Percentiles rank a stretch among this genome's conserved stretches.
Evolutionary conservation across 2,329 filamentous ascomycete species (phyloP).

Genomic region (Escovopsis sp.): DNA sequence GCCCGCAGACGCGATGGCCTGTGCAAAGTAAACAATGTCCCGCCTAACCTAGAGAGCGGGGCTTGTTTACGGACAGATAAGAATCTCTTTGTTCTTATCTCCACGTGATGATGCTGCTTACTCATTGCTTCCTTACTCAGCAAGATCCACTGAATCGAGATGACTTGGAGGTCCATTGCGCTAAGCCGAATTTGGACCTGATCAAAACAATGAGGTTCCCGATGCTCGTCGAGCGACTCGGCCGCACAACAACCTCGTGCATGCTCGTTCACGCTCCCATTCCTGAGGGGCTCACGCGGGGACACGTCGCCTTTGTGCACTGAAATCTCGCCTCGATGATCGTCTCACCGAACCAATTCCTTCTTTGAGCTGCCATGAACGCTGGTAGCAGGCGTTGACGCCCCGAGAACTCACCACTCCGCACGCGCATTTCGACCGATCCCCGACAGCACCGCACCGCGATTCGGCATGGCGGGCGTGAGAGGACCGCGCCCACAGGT

Average conservation of each 20-base stretch:
- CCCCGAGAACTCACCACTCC: too few species aligned
- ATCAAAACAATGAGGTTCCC: slow-evolving; percentile 25
- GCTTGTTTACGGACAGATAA: slow-evolving; percentile 23
- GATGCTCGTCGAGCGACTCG: slow-evolving; percentile 8
- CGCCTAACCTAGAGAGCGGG: not conserved
- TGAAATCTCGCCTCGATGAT: too few species aligned
- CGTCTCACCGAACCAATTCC: too few species aligned
- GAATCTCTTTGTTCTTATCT: slow-evolving; percentile 14
- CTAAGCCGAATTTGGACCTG: slow-evolving; percentile 19
- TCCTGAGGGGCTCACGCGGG: not conserved
- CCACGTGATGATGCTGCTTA: slow-evolving; percentile 17
- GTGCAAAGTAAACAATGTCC: slow-evolving; percentile 26
- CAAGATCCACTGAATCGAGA: too few species aligned
- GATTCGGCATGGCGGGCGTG: slow-evolving; percentile 26
- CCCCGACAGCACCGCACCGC: not conserved
- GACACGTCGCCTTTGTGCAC: too few species aligned
- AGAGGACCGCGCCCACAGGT: slow-evolving; percentile 49
- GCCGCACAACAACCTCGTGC: slow-evolving; percentile 6
- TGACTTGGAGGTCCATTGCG: slow-evolving; percentile 1
- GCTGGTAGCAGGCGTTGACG: too few species aligned
- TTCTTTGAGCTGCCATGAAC: not conserved
- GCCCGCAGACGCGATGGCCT: slow-evolving; percentile 16
- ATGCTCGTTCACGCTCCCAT: not conserved
- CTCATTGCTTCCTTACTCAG: slow-evolving; percentile 2
- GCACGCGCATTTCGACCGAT: not conserved